Conservation (phyloP, 805 yeast species). For the Tetrapisispora phaffii region DNA sequence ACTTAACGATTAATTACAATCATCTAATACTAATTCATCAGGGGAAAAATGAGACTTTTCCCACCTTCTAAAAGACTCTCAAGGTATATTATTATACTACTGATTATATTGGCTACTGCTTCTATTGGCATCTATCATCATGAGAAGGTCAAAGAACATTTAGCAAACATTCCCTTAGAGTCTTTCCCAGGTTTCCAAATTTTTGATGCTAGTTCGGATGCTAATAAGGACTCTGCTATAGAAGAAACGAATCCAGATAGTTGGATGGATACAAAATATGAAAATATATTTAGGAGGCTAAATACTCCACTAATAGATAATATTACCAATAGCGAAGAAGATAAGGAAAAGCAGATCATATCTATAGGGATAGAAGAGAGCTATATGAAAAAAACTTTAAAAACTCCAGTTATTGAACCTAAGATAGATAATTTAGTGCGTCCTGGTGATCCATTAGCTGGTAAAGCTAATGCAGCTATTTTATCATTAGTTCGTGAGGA, state of each 20-base stretch:
- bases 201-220: neutral
- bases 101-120: neutral
- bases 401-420: slow-evolving; percentile 39
- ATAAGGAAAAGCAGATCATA: neutral
- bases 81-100: neutral
- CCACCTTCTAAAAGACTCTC: neutral
- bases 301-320: slow-evolving; percentile 13
- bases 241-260: neutral
- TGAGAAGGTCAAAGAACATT: neutral
- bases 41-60: neutral
- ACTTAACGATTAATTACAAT: too few species aligned
- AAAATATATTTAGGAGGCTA: slow-evolving; percentile 4
- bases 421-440: slow-evolving; percentile 31
- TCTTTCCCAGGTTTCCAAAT: neutral
- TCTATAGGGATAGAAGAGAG: neutral
- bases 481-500: slow-evolving; percentile 61
- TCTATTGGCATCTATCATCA: neutral
- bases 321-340: neutral
- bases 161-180: neutral
- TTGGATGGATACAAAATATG: neutral
- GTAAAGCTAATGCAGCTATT: slow-evolving; percentile 64
- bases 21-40: too few species aligned
- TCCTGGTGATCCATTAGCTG: slow-evolving; percentile 17
- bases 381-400: slow-evolving; percentile 30
- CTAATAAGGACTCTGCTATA: neutral